Base-by-base conservation (phyloP, 352 stramenopile species). In the Phytopythium boreale region DNA sequence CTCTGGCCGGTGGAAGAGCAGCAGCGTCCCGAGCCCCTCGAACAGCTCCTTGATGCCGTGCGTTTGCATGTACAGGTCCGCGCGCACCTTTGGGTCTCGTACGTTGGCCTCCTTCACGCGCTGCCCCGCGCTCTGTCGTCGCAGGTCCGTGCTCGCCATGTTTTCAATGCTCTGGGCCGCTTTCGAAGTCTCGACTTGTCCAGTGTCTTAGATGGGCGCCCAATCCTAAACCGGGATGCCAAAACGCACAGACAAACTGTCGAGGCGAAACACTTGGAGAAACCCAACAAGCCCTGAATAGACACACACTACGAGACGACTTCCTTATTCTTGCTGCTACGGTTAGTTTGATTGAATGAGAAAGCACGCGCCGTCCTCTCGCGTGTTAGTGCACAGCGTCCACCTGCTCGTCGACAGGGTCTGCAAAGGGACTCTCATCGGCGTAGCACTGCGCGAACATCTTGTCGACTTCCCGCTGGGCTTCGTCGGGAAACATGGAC, bases 401-500 rank as follows among this genome's bases (percentile, higher is more conserved):
- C 19, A 51, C 34, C 31, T 31, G 29, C n/a, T 24, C 39, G 24
- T 37, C 36, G 22, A 19, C 39, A n/a, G 56, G 12, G 41, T 68
- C 53, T 36, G 62, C 52, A 56, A 94, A 94, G 17, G 86, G 86
- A 58, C 74, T 87, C 22, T 84, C 71, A 59, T 94, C 86, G 8
- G 71, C 71, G 71, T 89, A 94, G 69, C 86, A 94, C 58, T 80
- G 72, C 5, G 79, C 65, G 55, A 94, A 93, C 79, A 94, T 91
- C 64, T 90, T 87, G 55, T 92, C 76, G 4, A 94, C 86, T 66
- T 90, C 71, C 17, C 67, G 62, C 17, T 73, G 63, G 14, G 86
- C 86, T 74, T 90, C 72, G 9, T 75, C 63, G 46, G 86, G 84
- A 65, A 92, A 92, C 75, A 94, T 90, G 20, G 86, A 93, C 86